Base-by-base conservation (phyloP, 2,329 filamentous ascomycete species). In the Verticillium albo-atrum region DNA sequence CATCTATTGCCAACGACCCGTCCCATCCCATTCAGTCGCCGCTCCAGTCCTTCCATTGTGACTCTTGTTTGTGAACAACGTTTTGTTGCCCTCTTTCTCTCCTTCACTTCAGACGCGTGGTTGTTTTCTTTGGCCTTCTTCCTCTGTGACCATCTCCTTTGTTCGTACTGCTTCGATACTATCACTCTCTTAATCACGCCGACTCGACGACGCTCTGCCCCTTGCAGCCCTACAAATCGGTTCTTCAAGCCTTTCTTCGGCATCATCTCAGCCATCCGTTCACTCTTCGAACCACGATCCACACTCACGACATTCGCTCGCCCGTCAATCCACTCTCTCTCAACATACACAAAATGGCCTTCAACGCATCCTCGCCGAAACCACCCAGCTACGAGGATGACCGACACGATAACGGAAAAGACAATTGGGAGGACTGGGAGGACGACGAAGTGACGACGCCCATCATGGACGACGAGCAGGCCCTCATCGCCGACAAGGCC, bases 371-470 rank as follows among this genome's bases (percentile, higher is more conserved):
- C 23, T 35, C 58, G 55, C 50, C 60, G 4, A 47, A 25, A 37
- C 54, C 47, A 58, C 55, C 34, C 23, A 26, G 17, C 12, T 28
- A 55, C 27, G 37, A 62, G 25, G 52, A 28, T 14, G n/a, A 26
- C 14, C 47, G 25, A 27, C 28, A 26, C 27, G 37, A 58, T 6
- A 10, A 28, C 15, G 64, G 61, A 47, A 70, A 64, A 55, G 77
- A 81, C 15, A 79, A 82, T 9, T 82, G 81, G 81, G 80, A 83
- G 61, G 79, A 82, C 28, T 83, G 81, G 81, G 77, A 81, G 58
- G 79, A 82, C 61, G 79, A 82, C 55, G 75, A 79, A 50, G 71
- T 72, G 30, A 58, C 75, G 25, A 77, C 77, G 12, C 74, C 74
- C 35, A 74, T 76, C 58, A 73, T 76, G 23, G 67, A 73, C 25